Evolutionary conservation across 2,329 filamentous ascomycete species (phyloP).

Genomic region (Pseudocercospora fuligena): DNA sequence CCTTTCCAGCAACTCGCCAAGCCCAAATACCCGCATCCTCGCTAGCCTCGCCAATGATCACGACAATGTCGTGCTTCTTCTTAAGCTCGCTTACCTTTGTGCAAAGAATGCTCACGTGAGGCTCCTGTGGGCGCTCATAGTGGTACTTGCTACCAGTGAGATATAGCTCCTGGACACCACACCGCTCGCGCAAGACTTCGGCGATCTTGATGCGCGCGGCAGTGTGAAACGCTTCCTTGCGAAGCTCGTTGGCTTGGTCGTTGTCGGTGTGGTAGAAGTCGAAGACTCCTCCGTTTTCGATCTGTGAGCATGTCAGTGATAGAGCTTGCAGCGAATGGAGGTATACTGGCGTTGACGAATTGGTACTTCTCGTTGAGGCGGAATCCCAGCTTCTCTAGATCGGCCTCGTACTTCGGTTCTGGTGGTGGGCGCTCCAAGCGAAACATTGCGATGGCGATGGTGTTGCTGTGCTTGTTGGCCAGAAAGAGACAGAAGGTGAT

Average conservation of each 20-base stretch:
- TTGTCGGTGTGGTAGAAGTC: conserved; percentile 75
- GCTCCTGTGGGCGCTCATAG: conserved; percentile 45
- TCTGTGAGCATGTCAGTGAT: neutral
- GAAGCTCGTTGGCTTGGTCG: conserved; percentile 75
- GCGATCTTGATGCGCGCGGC: conserved; percentile 34
- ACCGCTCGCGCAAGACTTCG: conserved; percentile 18
- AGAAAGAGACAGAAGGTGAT: neutral
- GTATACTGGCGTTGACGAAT: conserved; percentile 22
- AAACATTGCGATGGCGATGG: conserved; percentile 66
- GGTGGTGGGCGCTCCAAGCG: conserved; percentile 69
- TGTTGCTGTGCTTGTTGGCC: neutral
- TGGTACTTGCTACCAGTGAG: conserved; percentile 29
- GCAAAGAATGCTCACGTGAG: conserved; percentile 72
- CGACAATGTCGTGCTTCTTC: conserved; percentile 63
- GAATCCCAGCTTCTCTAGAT: conserved; percentile 75
- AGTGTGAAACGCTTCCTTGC: conserved; percentile 68
- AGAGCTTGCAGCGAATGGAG: neutral
- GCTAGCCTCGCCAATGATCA: conserved; percentile 72
- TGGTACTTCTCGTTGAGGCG: conserved; percentile 28
- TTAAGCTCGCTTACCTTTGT: conserved; percentile 58
- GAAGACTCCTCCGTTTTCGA: conserved; percentile 67
- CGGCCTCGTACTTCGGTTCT: conserved; percentile 68
- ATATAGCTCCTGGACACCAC: conserved; percentile 31
- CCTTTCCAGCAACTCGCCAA: conserved; percentile 67
- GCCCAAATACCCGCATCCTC: conserved; percentile 79